phyloP scores from a whole-genome alignment of 495 filamentous ascomycete genomes.

The Annulohypoxylon stygium region DNA sequence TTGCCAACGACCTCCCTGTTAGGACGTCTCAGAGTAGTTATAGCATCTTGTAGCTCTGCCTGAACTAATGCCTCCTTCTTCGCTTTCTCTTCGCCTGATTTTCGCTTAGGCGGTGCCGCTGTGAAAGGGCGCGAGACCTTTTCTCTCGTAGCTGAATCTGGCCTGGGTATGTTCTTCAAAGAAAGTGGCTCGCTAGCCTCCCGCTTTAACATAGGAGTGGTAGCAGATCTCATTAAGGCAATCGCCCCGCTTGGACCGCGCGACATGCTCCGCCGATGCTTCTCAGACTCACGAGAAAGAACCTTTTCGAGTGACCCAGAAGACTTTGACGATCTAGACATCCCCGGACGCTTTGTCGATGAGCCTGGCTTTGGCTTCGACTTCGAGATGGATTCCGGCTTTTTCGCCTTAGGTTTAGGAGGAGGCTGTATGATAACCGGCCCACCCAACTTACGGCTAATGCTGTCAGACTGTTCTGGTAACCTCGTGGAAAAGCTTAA shows the following conservation, averaged over 20 bases:
- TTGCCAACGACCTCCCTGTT: constrained; percentile 83
- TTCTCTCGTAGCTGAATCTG: constrained; percentile 57
- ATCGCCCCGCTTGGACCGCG: constrained; percentile 64
- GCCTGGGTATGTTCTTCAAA: constrained; percentile 63
- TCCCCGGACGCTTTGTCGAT: constrained; percentile 64
- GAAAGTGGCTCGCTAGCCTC: constrained; percentile 71
- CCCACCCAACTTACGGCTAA: constrained; percentile 90
- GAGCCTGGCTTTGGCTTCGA: constrained; percentile 65
- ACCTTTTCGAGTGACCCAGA: constrained; percentile 76
- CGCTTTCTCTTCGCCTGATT: constrained; percentile 69
- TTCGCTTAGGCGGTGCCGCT: constrained; percentile 37
- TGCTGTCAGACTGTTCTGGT: constrained; percentile 79
- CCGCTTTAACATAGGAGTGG: constrained; percentile 72
- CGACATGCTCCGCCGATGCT: constrained; percentile 64
- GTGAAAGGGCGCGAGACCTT: constrained; percentile 25
- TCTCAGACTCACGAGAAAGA: constrained; percentile 72
- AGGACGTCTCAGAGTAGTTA: constrained; percentile 84
- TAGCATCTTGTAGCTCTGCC: constrained; percentile 85
- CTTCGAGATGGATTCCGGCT: constrained; percentile 51
- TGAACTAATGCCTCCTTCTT: constrained; percentile 82
- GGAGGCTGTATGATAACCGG: constrained; percentile 75
- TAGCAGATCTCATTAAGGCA: constrained; percentile 77
- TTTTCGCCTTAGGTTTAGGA: constrained; percentile 64
- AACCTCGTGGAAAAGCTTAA: constrained; percentile 82
- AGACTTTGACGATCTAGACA: constrained; percentile 62